A percentile compares a stretch with the other conserved stretches of the same genome.
Evolutionary conservation across 208 protist species (phyloP).

Genomic region (Trichomonas vaginalis): DNA sequence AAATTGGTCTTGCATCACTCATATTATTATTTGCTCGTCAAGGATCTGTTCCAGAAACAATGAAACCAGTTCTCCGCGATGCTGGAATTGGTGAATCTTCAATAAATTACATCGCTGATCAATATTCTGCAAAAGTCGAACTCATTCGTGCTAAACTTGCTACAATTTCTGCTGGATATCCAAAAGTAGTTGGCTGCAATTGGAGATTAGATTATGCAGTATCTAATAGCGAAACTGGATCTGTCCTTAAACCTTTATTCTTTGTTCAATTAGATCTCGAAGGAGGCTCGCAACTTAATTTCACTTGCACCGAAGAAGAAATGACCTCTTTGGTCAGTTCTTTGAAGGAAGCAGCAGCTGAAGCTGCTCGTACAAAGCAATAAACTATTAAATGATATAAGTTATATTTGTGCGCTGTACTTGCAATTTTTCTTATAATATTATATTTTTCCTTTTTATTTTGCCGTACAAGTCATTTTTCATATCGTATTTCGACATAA

Average conservation of each 20-base stretch:
- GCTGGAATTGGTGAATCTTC: neutral
- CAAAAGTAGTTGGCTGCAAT: neutral
- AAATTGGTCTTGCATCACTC: neutral
- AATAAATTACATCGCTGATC: neutral
- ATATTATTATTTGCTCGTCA: neutral
- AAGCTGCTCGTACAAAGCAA: neutral
- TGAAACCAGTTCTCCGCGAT: neutral
- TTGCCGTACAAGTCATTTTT: no score
- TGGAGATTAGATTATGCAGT: conserved; percentile 6
- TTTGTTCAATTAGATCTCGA: neutral
- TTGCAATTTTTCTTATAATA: no score
- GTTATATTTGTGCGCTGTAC: no score
- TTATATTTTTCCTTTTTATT: no score
- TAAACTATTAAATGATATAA: neutral
- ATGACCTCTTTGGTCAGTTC: neutral
- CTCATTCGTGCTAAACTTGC: neutral
- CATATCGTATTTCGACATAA: no score
- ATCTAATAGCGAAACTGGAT: neutral
- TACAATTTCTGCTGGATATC: neutral
- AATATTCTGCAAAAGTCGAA: neutral
- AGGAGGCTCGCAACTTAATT: neutral
- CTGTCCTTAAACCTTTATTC: neutral
- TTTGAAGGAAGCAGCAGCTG: neutral
- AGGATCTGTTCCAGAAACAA: neutral
- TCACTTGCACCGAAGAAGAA: conserved; percentile 16